These are phyloP conservation scores for Vanderwaltozyma polyspora DNA, from an alignment of 805 yeast species.

Conservation along the genomic window DNA sequence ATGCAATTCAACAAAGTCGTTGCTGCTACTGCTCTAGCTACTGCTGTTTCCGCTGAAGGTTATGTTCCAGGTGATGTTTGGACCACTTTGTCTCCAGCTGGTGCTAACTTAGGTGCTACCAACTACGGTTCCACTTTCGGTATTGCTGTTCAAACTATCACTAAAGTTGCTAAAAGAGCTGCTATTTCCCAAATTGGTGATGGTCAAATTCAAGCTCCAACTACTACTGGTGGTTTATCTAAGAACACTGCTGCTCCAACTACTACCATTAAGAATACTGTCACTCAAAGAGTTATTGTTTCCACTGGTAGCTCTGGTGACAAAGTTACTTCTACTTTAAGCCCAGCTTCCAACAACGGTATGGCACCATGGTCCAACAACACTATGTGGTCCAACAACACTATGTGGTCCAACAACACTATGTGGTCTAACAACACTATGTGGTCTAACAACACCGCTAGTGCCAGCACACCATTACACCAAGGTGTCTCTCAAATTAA, in stretches of 20 bases:
- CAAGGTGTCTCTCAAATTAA: conserved; percentile 31
- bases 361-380: conserved; percentile 16
- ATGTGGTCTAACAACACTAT: conserved; percentile 14
- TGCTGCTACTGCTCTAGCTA: conserved; percentile 12
- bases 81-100: conserved; percentile 60
- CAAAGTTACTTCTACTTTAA: conserved; percentile 17
- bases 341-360: conserved; percentile 21
- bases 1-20: conserved; percentile 20
- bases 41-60: conserved; percentile 13
- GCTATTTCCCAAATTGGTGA: conserved; percentile 30
- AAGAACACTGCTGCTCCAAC: conserved; percentile 20
- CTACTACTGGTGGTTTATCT: conserved; percentile 30
- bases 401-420: conserved; percentile 30
- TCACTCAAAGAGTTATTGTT: conserved; percentile 33
- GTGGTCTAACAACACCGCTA: conserved; percentile 15
- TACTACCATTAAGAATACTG: conserved; percentile 21
- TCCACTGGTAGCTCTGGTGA: conserved; percentile 27
- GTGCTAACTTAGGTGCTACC: conserved; percentile 43
- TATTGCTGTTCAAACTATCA: conserved; percentile 49
- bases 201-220: conserved; percentile 31
- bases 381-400: conserved; percentile 38
- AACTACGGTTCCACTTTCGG: conserved; percentile 51
- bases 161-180: conserved; percentile 17
- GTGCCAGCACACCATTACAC: too few relatives aligned
- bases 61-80: conserved; percentile 31